A percentile compares a stretch with the other conserved stretches of the same genome.
These are phyloP conservation scores for Cyclotella choctawhatcheeana DNA, from an alignment of 108 stramenopile species.

Conservation along the genomic window DNA sequence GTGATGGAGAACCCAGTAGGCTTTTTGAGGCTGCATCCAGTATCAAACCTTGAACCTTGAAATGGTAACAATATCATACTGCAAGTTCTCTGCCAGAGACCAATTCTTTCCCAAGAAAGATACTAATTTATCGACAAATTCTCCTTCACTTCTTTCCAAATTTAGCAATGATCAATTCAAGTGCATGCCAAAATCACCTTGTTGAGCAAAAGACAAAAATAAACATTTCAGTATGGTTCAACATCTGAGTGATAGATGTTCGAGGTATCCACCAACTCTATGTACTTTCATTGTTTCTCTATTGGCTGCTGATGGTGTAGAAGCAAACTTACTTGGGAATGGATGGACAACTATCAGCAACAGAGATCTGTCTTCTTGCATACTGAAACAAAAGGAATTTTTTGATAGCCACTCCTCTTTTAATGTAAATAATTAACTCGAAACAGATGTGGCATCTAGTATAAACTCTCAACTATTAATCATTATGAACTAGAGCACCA, in stretches of 20 bases:
- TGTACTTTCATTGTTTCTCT: constrained; percentile 5
- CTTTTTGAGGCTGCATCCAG: not conserved
- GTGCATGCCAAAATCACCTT: not conserved
- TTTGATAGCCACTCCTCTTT: too few relatives aligned
- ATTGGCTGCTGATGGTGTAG: too few relatives aligned
- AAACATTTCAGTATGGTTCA: not conserved
- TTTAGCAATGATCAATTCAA: not conserved
- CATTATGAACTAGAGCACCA: too few relatives aligned
- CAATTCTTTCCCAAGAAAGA: constrained; percentile 2
- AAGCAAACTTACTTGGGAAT: too few relatives aligned
- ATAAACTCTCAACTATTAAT: too few relatives aligned
- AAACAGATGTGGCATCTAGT: too few relatives aligned
- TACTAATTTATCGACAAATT: not conserved
- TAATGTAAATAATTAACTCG: too few relatives aligned
- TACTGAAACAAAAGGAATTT: too few relatives aligned
- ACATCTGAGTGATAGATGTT: not conserved
- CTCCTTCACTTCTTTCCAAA: not conserved
- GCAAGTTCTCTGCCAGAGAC: not conserved
- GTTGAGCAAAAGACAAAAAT: not conserved
- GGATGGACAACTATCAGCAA: too few relatives aligned
- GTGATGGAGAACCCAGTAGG: not conserved
- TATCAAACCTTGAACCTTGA: not conserved
- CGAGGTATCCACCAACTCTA: not conserved
- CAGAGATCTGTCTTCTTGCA: too few relatives aligned
- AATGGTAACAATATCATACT: not conserved